Percentiles rank a stretch among this genome's conserved stretches.
phyloP scores from a whole-genome alignment of 768 basidiomycete genomes.

The Leccinellum luteum region DNA sequence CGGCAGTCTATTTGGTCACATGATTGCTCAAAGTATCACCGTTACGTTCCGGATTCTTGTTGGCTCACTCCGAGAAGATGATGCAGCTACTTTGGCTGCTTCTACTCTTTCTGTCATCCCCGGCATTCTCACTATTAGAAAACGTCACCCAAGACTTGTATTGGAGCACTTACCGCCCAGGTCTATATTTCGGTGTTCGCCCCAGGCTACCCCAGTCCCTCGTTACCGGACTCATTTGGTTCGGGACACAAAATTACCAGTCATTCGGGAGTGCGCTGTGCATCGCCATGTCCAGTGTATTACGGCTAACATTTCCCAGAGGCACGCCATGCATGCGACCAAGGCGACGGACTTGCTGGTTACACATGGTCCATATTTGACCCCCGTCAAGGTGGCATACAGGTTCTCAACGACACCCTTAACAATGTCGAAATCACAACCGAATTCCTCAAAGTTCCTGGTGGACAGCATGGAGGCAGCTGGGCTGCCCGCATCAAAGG shows the following conservation, averaged over 20 bases:
- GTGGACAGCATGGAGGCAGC: constrained; percentile 79
- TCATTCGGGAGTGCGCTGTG: constrained; percentile 58
- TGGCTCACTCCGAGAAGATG: not conserved
- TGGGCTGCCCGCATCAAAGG: constrained; percentile 88
- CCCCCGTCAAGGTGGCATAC: constrained; percentile 78
- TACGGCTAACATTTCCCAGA: constrained; percentile 38
- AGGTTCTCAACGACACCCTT: constrained; percentile 73
- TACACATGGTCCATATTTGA: constrained; percentile 92
- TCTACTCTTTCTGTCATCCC: constrained; percentile 21
- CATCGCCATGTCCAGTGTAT: not conserved
- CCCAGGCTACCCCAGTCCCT: constrained; percentile 86
- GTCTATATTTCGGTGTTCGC: constrained; percentile 92
- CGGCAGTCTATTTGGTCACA: constrained; percentile 6
- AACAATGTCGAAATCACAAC: constrained; percentile 89
- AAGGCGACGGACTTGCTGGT: constrained; percentile 72
- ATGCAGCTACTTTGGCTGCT: constrained; percentile 29
- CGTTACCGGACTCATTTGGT: constrained; percentile 93
- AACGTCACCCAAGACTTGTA: constrained; percentile 43
- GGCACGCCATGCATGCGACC: constrained; percentile 85
- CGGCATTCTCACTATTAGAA: constrained; percentile 15
- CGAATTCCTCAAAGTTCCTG: constrained; percentile 82
- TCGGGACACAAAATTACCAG: constrained; percentile 81
- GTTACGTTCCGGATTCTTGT: not conserved
- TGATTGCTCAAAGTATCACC: constrained; percentile 2
- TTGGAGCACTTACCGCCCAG: constrained; percentile 85